Conservation (phyloP, 148 eudicot species). For the Fagopyrum homotropicum region DNA sequence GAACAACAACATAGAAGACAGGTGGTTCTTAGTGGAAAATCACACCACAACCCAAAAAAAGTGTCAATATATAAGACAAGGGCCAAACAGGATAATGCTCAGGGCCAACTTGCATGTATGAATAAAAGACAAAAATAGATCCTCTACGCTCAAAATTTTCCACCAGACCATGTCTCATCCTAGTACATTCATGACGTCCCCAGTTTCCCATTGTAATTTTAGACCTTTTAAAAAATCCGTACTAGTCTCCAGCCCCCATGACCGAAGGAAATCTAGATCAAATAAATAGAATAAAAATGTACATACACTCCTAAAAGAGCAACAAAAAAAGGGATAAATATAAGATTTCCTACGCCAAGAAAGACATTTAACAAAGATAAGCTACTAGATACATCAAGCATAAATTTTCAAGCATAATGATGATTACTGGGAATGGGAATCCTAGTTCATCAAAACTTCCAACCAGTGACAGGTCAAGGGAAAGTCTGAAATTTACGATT, state of each 20-base stretch:
- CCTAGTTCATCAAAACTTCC: not conserved
- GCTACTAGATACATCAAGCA: slow-evolving; percentile 1
- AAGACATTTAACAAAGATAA: not conserved
- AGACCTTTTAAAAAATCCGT: not conserved
- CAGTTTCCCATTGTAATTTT: not conserved
- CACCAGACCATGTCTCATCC: not conserved
- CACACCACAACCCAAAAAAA: not conserved
- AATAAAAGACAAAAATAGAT: not conserved
- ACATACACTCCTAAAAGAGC: not conserved
- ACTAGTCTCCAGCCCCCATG: not conserved
- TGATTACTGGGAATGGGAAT: not conserved
- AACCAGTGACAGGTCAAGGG: not conserved
- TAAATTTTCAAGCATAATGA: not conserved
- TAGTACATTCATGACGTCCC: not conserved
- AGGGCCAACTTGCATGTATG: not conserved
- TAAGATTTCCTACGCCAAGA: not conserved
- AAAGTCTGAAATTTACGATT: not conserved
- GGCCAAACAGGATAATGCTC: not conserved
- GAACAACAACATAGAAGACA: not conserved
- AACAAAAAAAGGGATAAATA: not conserved
- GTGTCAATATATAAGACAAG: not conserved
- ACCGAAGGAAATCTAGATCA: not conserved
- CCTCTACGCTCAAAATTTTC: not conserved
- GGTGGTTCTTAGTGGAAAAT: slow-evolving; percentile 1
- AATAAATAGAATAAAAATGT: not conserved